Evolutionary conservation across 2,329 filamentous ascomycete species (phyloP).

Genomic region (Fusarium devonianum): DNA sequence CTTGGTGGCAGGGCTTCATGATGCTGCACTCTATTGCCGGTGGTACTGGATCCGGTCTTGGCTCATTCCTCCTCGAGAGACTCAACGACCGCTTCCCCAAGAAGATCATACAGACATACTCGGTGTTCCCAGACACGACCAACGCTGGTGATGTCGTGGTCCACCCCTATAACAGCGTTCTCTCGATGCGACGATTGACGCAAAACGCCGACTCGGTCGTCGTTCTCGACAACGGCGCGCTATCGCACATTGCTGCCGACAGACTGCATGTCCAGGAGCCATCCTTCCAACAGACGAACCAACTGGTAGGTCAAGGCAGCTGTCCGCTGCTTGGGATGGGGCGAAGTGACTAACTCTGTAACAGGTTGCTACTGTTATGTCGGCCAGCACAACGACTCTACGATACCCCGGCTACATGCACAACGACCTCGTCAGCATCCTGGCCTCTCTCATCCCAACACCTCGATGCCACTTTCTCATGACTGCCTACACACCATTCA

Average conservation of each 20-base stretch:
- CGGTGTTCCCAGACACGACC: conserved; percentile 94
- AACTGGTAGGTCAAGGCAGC: conserved; percentile 67
- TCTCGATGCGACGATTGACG: conserved; percentile 88
- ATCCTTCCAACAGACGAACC: conserved; percentile 97
- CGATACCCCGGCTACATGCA: conserved; percentile 99
- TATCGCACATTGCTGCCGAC: conserved; percentile 93
- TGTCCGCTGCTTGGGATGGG: background rate
- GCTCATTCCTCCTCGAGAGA: conserved; percentile 91
- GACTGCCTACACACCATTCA: conserved; percentile 98
- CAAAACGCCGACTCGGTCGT: conserved; percentile 98
- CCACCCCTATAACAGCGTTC: conserved; percentile 95
- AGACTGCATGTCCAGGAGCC: conserved; percentile 93
- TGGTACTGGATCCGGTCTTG: conserved; percentile 94
- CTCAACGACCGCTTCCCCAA: conserved; percentile 98
- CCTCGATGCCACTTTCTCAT: conserved; percentile 98
- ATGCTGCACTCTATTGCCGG: conserved; percentile 97
- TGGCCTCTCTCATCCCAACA: conserved; percentile 94
- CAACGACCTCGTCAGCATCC: conserved; percentile 96
- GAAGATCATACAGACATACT: conserved; percentile 99
- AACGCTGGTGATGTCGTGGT: conserved; percentile 91
- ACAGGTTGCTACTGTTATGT: conserved; percentile 96
- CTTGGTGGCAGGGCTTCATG: conserved; percentile 80
- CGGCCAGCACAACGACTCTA: conserved; percentile 93
- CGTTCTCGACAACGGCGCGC: conserved; percentile 92
- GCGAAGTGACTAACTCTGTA: conserved; percentile 10